phyloP scores from a whole-genome alignment of 306 rosid species.

The Gastrolobium bilobum region DNA sequence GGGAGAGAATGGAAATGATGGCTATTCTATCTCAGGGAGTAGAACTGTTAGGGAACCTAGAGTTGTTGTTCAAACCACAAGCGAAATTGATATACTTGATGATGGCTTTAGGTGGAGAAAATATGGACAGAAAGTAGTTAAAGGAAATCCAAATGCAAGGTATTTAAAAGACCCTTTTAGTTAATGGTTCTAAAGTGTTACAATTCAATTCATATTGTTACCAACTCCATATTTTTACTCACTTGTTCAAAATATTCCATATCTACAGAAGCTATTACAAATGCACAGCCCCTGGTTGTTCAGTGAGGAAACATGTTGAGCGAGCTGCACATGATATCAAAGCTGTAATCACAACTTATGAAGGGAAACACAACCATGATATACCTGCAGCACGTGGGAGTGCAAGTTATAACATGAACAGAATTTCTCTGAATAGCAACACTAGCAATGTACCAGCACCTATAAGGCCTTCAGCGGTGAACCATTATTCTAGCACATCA shows the following conservation, averaged over 20 bases:
- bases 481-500: slow-evolving; percentile 44
- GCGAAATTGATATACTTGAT: slow-evolving; percentile 93
- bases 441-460: slow-evolving; percentile 41
- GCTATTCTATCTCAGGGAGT: slow-evolving; percentile 60
- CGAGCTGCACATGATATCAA: slow-evolving; percentile 80
- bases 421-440: slow-evolving; percentile 43
- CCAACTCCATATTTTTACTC: background rate
- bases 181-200: slow-evolving; percentile 12
- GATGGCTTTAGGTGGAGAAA: slow-evolving; percentile 99
- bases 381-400: slow-evolving; percentile 93
- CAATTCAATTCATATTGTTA: slow-evolving; percentile 25
- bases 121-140: slow-evolving; percentile 98
- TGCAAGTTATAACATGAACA: slow-evolving; percentile 54
- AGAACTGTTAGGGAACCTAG: slow-evolving; percentile 93
- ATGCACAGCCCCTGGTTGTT: slow-evolving; percentile 82
- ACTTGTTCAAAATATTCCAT: slow-evolving; percentile 24
- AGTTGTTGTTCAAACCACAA: slow-evolving; percentile 96
- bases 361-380: slow-evolving; percentile 95
- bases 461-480: slow-evolving; percentile 65
- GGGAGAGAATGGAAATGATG: slow-evolving; percentile 74
- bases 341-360: slow-evolving; percentile 96
- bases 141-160: slow-evolving; percentile 99
- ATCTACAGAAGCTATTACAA: slow-evolving; percentile 92
- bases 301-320: slow-evolving; percentile 95
- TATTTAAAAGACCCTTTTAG: slow-evolving; percentile 40